These are phyloP conservation scores for Euphrasia arctica DNA, from an alignment of 305 asterid species.

Conservation along the genomic window DNA sequence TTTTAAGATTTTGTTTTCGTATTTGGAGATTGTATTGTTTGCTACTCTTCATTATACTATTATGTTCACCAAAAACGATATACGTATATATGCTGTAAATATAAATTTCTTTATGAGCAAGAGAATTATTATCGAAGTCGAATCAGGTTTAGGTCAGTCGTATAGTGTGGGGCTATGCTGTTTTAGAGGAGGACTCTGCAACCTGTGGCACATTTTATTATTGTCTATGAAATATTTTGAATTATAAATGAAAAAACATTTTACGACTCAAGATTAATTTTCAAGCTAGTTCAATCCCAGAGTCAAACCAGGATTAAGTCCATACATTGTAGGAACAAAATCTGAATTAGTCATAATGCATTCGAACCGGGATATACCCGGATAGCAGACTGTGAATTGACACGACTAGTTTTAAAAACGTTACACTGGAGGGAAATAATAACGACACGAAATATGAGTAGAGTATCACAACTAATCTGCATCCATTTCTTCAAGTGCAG, in stretches of 20 bases:
- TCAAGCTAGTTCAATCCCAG: conserved; percentile 6
- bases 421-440: conserved; percentile 10
- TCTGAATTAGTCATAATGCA: conserved; percentile 20
- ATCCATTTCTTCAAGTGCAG: conserved; percentile 98
- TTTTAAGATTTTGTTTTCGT: too few species aligned
- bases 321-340: conserved; percentile 5
- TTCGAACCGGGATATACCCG: conserved; percentile 15
- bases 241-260: not conserved
- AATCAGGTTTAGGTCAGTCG: too few species aligned
- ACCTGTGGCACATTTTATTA: too few species aligned
- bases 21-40: too few species aligned
- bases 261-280: not conserved
- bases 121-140: too few species aligned
- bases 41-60: too few species aligned
- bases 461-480: conserved; percentile 50
- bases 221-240: not conserved
- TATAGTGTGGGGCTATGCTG: too few species aligned
- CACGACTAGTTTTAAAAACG: conserved; percentile 9
- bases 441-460: not conserved
- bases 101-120: too few species aligned
- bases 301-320: conserved; percentile 2
- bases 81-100: too few species aligned
- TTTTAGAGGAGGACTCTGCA: too few species aligned
- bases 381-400: conserved; percentile 4
- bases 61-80: too few species aligned